Base-by-base conservation (phyloP, 805 yeast species). In the Wickerhamomyces pijperi region DNA sequence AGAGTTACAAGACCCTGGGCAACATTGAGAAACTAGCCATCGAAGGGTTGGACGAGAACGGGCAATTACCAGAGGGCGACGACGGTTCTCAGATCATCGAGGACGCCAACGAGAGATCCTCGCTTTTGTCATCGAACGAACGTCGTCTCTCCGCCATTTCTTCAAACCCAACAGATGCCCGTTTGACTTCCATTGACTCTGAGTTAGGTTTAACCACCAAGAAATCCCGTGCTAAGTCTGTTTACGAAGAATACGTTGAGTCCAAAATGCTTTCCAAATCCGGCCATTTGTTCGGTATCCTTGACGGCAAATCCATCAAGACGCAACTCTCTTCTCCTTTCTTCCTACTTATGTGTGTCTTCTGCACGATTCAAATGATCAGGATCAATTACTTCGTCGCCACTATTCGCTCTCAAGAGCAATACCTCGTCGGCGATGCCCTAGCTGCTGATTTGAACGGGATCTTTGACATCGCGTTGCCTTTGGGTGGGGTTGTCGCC, bases 311-410 rank as follows among this genome's bases (percentile, higher is more conserved):
- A 35, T 44, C 76, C 1, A 70, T 74, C 7, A 40, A 43, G 6
- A 64, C 60, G 28, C 84, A 77, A 51, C 60, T 76, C 43, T 60
- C 55, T 35, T 56, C 63, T 7, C 64, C 82, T 3, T 86, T 95
- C 92, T 90, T 87, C 56, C 53, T 68, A 36, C 60, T 87, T 40
- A 82, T 86, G 82, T 73, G 84, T 19, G 53, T 74, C 2, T 84
- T 87, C 58, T 82, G 95, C 5, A 73, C 88, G 3, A 71, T 88
- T 41, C 94, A 86, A 58, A 88, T 88, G 96, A 68, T 90, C 34
- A 69, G 97, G 56, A 80, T 88, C 48, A 88, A 88, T 63, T 90
- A 84, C 59, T 90, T 86, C 59, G 92, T 88, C 39, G 97, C 96
- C 8, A 85, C 97, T 2, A 66, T 88, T 28, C 74, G 77, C 51